A percentile compares a stretch with the other conserved stretches of the same genome.
Conservation (phyloP, 164 flowering plant species). For the Santalum album region DNA sequence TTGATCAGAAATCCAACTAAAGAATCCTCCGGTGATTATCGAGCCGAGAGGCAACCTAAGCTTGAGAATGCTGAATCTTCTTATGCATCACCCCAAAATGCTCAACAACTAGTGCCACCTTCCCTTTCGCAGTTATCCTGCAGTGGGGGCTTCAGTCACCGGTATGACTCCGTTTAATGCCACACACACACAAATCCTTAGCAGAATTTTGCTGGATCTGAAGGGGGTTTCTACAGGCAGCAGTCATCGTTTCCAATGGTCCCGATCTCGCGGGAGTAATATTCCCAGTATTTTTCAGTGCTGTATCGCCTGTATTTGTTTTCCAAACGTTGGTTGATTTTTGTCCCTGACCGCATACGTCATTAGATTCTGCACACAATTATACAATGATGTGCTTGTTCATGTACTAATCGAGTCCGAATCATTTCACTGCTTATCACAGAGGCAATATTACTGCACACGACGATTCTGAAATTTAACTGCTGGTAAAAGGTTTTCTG, state of each 20-base stretch:
- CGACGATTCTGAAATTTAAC: no score
- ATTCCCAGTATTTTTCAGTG: background rate
- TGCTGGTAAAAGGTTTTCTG: no score
- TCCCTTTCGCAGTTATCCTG: constrained; percentile 36
- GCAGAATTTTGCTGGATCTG: constrained; percentile 50
- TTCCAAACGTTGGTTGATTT: no score
- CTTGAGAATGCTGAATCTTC: constrained; percentile 42
- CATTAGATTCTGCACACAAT: no score
- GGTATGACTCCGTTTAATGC: constrained; percentile 33
- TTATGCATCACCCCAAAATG: constrained; percentile 32
- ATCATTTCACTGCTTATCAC: no score
- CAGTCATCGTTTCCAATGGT: constrained; percentile 57
- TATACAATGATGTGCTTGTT: no score
- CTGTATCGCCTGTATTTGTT: background rate
- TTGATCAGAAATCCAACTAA: constrained; percentile 37
- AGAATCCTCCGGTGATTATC: constrained; percentile 43
- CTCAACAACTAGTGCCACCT: constrained; percentile 33
- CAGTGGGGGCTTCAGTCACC: constrained; percentile 30
- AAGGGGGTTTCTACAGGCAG: constrained; percentile 52
- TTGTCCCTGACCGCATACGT: no score
- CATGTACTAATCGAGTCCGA: no score
- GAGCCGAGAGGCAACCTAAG: constrained; percentile 61
- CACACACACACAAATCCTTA: constrained; percentile 42
- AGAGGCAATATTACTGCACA: no score
- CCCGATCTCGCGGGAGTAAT: constrained; percentile 57